Conservation (phyloP, 2,329 filamentous ascomycete genomes). For the Fusarium sp. region DNA sequence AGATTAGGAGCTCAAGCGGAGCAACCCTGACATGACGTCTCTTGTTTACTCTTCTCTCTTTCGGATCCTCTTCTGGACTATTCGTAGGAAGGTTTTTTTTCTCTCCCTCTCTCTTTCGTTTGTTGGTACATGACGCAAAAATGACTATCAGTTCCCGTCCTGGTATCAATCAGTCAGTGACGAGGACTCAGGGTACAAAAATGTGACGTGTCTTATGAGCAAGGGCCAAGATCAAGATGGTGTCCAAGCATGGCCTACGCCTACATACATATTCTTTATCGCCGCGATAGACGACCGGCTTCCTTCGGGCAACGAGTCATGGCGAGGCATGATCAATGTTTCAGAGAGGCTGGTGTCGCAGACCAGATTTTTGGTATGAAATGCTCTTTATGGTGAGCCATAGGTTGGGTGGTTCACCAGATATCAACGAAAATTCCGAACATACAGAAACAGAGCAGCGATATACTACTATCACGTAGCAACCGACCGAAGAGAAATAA, state of each 20-base stretch:
- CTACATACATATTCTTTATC: not conserved
- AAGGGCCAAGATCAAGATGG: constrained; percentile 23
- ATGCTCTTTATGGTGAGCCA: constrained; percentile 9
- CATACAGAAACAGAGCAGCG: not conserved
- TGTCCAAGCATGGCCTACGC: not conserved
- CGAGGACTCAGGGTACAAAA: constrained; percentile 25
- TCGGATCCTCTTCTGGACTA: not conserved
- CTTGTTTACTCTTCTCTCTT: constrained; percentile 36
- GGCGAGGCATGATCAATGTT: constrained; percentile 12
- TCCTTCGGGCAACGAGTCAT: constrained; percentile 27
- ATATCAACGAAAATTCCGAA: not conserved
- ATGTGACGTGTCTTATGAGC: constrained; percentile 36
- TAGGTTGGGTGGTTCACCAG: not conserved
- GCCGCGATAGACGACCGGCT: constrained; percentile 1
- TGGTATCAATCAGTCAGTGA: constrained; percentile 34
- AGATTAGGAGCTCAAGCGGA: constrained; percentile 25
- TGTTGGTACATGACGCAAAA: constrained; percentile 16
- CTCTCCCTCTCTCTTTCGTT: not conserved
- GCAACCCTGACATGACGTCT: constrained; percentile 23
- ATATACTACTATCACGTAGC: not conserved
- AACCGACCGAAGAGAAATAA: not conserved
- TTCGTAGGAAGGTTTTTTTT: constrained; percentile 2
- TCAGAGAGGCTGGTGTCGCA: constrained; percentile 28
- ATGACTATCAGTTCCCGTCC: constrained; percentile 30
- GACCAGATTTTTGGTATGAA: constrained; percentile 18